Evolutionary conservation across 2,329 filamentous ascomycete species (phyloP).

Genomic region (Amauroascus niger): DNA sequence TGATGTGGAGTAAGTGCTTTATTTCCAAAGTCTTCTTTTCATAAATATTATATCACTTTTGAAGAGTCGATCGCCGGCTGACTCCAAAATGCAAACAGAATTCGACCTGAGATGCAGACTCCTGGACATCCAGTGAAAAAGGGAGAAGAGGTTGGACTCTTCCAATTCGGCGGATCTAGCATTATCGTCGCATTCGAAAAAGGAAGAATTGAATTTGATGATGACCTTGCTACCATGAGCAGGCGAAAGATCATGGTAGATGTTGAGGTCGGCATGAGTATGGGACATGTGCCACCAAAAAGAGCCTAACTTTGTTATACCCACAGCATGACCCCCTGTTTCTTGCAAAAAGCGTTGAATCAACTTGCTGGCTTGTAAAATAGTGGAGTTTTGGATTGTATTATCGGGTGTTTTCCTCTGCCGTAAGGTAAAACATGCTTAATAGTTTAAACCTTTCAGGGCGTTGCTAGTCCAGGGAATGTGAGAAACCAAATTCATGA

Average conservation of each 20-base stretch:
- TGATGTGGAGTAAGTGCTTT: slow-evolving; percentile 31
- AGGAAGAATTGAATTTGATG: slow-evolving; percentile 32
- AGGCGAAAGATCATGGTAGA: slow-evolving; percentile 28
- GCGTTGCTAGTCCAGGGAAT: too few relatives aligned
- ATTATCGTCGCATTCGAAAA: slow-evolving; percentile 36
- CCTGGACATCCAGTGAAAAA: slow-evolving; percentile 29
- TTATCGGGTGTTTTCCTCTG: too few relatives aligned
- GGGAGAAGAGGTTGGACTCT: slow-evolving; percentile 35
- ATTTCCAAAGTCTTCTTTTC: neutral
- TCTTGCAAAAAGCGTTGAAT: neutral
- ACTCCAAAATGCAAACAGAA: slow-evolving; percentile 20
- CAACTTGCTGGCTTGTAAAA: too few relatives aligned
- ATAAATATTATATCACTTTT: too few relatives aligned
- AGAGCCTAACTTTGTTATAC: neutral
- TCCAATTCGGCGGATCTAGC: slow-evolving; percentile 36
- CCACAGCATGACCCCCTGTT: neutral
- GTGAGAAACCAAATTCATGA: too few relatives aligned
- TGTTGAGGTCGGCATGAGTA: slow-evolving; percentile 35
- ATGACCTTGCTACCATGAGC: slow-evolving; percentile 29
- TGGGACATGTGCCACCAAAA: slow-evolving; percentile 4
- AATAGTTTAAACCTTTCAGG: too few relatives aligned
- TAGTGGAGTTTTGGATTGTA: too few relatives aligned
- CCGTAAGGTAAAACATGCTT: too few relatives aligned
- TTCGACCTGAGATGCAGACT: slow-evolving; percentile 28
- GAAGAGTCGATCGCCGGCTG: too few relatives aligned